Evolutionary conservation across 2,329 filamentous ascomycete genomes (phyloP).

Genomic region (Didymella keratinophila): DNA sequence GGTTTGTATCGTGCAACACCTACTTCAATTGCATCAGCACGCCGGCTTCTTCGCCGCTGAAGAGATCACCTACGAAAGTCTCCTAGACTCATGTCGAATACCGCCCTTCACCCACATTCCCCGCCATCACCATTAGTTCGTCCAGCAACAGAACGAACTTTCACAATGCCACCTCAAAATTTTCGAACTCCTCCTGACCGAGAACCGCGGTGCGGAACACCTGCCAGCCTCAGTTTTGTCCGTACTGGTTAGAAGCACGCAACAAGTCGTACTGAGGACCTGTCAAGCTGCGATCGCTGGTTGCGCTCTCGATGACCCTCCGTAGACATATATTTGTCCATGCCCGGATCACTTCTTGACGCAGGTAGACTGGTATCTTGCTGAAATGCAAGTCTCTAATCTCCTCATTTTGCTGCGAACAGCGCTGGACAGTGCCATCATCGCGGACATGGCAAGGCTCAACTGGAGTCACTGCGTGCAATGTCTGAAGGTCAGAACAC

Average conservation of each 20-base stretch:
- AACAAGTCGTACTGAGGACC: not conserved
- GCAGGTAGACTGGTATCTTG: not conserved
- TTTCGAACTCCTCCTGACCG: not conserved
- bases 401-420: not conserved
- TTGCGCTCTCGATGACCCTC: not conserved
- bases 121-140: no score
- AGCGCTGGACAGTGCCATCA: not conserved
- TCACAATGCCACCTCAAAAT: not conserved
- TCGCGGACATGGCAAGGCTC: not conserved
- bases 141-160: no score
- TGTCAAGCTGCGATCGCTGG: not conserved
- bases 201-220: not conserved
- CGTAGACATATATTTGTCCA: not conserved
- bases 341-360: not conserved
- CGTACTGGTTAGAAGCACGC: not conserved
- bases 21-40: no score
- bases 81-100: no score
- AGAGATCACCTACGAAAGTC: no score
- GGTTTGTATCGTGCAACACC: no score
- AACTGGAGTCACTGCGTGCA: not conserved
- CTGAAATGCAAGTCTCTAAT: not conserved
- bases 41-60: no score
- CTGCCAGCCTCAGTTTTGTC: not conserved
- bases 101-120: no score
- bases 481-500: not conserved